phyloP scores from a whole-genome alignment of 2,329 filamentous ascomycete genomes.

The Botrytis medusae region DNA sequence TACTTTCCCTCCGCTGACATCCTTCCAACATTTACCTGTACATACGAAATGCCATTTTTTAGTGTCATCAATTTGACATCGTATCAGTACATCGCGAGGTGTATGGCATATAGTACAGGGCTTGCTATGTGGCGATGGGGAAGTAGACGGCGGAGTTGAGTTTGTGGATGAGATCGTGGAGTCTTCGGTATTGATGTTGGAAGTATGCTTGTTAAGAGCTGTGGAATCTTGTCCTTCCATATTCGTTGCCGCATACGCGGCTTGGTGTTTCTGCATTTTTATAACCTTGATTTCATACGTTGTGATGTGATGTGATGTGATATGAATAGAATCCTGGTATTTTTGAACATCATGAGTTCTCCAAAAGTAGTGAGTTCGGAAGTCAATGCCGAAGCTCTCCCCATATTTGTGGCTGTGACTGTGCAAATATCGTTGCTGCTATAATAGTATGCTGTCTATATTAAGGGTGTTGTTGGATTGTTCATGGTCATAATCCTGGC shows the following conservation, averaged over 20 bases:
- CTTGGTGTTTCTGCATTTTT: neutral
- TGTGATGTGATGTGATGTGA: neutral
- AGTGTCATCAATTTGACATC: slow-evolving; percentile 26
- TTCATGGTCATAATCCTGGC: neutral
- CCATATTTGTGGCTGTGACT: slow-evolving; percentile 1
- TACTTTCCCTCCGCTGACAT: slow-evolving; percentile 14
- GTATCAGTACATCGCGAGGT: slow-evolving; percentile 25
- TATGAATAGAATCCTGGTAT: neutral
- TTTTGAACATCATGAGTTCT: slow-evolving; percentile 1
- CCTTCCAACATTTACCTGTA: slow-evolving; percentile 19
- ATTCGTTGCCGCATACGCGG: neutral
- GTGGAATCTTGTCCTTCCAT: neutral
- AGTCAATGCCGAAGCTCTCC: neutral
- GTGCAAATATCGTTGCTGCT: neutral
- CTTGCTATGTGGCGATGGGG: slow-evolving; percentile 24
- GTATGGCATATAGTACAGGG: slow-evolving; percentile 24
- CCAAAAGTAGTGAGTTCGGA: neutral
- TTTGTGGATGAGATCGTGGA: neutral
- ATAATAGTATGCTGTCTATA: neutral
- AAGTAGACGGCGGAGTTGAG: neutral
- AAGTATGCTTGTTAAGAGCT: neutral
- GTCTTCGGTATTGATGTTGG: neutral
- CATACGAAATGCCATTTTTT: slow-evolving; percentile 28
- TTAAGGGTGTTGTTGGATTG: rapidly evolving
- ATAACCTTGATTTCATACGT: neutral